Base-by-base conservation (phyloP, 2,329 filamentous ascomycete genomes). In the Leptographium galeiforme region DNA sequence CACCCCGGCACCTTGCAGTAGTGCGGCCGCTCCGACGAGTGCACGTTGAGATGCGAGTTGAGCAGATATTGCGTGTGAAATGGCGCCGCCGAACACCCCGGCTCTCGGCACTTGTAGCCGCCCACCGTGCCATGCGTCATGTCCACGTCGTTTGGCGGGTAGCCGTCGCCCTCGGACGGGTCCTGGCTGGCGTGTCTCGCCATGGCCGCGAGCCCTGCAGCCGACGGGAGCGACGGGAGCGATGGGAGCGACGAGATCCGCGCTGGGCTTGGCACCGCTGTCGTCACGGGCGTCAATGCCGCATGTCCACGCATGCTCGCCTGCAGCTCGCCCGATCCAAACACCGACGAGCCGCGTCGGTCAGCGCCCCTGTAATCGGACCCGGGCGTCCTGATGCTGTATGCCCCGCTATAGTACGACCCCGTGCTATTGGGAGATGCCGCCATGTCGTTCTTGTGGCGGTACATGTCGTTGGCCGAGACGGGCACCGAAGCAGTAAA, bases 41-140 rank as follows among this genome's bases (percentile, higher is more conserved):
- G 82, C 5, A 85, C 82, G 58, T 85, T 85, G 51, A 83, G 81
- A 62, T 91, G 87, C 0, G 87, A 91, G 65, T 89, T 91, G 25
- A 91, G 71, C 11, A 91, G 72, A 68, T 83, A 83, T 61, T 83
- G 81, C 0, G 87, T 93, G 61, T 88, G 84, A 60, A 93, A 93
- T 0, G 87, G 82, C 34, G 74, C 68, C 2, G 87, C 86, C 40
- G 66, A 85, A 64, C 87, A 93, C 10, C 82, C 84, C 8, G 72
- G 60, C 50, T 71, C 70, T 61, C 67, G 72, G 64, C 85, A 90
- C 47, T 76, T 68, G 62, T 77, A 86, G 5, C 68, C 68, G 19
- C 74, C 77, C 50, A 69, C 63, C 40, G 5, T 75, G 75, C 61
- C 25, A 5, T 73, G 76, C 12, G 76, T 76, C 53, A 80, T 72